These are phyloP conservation scores for Pisolithus tinctorius DNA, from an alignment of 768 basidiomycete genomes.

Conservation along the genomic window DNA sequence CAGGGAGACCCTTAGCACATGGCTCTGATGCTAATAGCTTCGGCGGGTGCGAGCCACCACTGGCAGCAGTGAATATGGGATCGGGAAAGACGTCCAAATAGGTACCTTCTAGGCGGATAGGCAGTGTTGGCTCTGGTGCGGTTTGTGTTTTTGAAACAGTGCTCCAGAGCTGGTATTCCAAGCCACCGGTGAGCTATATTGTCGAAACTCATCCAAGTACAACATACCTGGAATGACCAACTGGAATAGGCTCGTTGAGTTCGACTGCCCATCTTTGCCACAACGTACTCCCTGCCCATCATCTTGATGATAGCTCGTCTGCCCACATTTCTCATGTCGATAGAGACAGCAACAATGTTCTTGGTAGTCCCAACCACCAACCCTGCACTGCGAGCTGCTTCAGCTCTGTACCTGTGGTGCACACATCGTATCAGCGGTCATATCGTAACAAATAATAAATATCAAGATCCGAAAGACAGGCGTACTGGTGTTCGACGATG, in stretches of 20 bases:
- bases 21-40: conserved; percentile 58
- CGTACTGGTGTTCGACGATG: conserved; percentile 54
- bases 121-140: conserved; percentile 24
- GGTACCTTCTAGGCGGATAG: conserved; percentile 80
- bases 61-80: conserved; percentile 53
- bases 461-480: not conserved
- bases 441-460: not conserved
- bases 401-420: conserved; percentile 47
- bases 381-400: conserved; percentile 53
- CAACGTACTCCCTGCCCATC: conserved; percentile 52
- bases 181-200: no score
- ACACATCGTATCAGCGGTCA: no score
- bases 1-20: conserved; percentile 48
- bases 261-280: conserved; percentile 28
- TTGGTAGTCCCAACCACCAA: conserved; percentile 58
- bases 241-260: not conserved
- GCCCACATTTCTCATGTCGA: conserved; percentile 69
- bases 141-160: no score
- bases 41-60: conserved; percentile 41
- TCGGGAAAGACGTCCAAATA: conserved; percentile 96
- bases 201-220: no score
- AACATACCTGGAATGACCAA: no score
- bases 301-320: conserved; percentile 60
- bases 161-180: no score
- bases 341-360: conserved; percentile 71